Evolutionary conservation across 345 rosid genomes (phyloP).

Genomic region (Eucalyptus leucophloia): DNA sequence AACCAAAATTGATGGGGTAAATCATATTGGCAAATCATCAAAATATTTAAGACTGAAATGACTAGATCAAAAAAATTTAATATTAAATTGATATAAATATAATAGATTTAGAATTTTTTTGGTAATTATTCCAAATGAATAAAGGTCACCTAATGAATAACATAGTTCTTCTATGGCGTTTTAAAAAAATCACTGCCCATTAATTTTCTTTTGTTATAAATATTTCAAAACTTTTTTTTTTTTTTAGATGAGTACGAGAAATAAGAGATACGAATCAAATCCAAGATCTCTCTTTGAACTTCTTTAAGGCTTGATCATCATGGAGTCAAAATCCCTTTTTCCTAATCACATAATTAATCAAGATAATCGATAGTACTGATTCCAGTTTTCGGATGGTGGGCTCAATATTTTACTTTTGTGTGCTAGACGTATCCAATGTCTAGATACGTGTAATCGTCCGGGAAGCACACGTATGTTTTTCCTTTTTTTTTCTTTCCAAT

Average conservation of each 20-base stretch:
- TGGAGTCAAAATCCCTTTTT: neutral
- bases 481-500: neutral
- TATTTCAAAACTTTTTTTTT: neutral
- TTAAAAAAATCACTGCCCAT: neutral
- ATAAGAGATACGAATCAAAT: neutral
- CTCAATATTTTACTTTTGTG: neutral
- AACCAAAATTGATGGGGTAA: rapidly evolving
- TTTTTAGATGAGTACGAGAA: neutral
- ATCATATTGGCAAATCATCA: too few species aligned
- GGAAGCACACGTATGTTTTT: neutral
- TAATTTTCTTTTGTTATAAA: neutral
- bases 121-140: neutral
- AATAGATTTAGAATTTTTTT: too few species aligned
- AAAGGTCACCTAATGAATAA: neutral
- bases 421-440: neutral
- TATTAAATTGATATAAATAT: too few species aligned
- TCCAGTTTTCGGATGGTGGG: neutral
- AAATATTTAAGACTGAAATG: rapidly evolving
- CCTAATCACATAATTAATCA: neutral
- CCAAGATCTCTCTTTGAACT: neutral
- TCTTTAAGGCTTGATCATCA: neutral
- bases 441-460: neutral
- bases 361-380: neutral
- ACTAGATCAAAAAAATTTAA: too few species aligned
- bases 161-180: neutral